phyloP scores from a whole-genome alignment of 345 rosid genomes.

The Rhodomyrtus tomentosa region DNA sequence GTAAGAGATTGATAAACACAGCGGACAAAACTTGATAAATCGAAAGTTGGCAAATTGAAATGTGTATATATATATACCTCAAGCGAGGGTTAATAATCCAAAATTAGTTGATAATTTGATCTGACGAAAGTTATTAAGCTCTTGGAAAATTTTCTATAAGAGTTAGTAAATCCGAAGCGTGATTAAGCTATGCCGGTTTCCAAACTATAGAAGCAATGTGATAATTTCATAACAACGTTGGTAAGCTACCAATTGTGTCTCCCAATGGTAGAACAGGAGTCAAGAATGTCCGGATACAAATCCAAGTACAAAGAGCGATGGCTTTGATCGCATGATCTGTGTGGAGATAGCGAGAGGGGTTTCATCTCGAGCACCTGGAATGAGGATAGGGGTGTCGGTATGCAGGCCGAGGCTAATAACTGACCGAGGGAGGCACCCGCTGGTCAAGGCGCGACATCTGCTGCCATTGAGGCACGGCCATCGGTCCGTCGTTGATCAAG shows the following conservation, averaged over 20 bases:
- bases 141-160: neutral
- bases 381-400: conserved; percentile 25
- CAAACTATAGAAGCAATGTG: neutral
- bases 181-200: neutral
- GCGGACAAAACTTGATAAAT: too few species aligned
- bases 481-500: conserved; percentile 67
- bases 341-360: neutral
- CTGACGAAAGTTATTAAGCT: too few species aligned
- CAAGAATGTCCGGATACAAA: neutral
- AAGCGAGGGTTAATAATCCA: too few species aligned
- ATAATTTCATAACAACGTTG: neutral
- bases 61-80: too few species aligned
- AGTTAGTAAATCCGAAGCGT: neutral
- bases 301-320: neutral
- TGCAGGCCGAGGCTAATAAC: conserved; percentile 36
- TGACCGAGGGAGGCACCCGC: conserved; percentile 56
- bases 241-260: neutral
- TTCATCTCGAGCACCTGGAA: neutral
- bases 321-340: neutral
- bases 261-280: neutral
- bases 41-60: too few species aligned
- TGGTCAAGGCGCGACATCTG: conserved; percentile 94
- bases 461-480: conserved; percentile 66
- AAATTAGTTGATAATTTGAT: too few species aligned
- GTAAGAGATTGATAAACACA: too few species aligned